Evolutionary conservation across 768 basidiomycete species (phyloP), one percentile per base, ranked within the genome.

Genomic region (Pleurotus platypus): DNA sequence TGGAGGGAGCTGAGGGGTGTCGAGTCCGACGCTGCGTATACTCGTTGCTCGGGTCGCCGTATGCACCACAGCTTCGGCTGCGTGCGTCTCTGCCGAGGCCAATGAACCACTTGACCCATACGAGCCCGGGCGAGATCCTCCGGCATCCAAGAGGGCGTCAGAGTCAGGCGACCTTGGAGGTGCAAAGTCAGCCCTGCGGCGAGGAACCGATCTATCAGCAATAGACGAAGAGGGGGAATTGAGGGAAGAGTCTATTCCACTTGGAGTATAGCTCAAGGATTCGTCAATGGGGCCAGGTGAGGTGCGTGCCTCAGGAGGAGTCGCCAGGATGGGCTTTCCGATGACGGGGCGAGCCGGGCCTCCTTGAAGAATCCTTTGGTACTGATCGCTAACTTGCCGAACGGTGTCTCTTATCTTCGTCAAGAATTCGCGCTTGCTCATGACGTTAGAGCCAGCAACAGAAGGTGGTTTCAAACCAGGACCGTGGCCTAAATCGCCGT

Each of bases 341-440:
- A 89, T 89, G 40, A 75, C 69, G 4, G 82, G 84, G 56, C 78
- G 73, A 53, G 70, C 66, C 27, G 74, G 62, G 7, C 64, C 53
- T 18, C 60, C 59, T 56, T 69, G 71, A 43, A 70, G 69, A 37
- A 72, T 72, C 11, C 69, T 70, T 22, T 69, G 70, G 61, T 79
- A 82, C 66, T 76, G 84, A 64, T 85, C 79, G 72, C 88, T 89
- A 59, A 89, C 87, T 45, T 83, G 78, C 56, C 89, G 77, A 35
- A 87, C 83, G 2, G 86, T 86, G 48, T 82, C 76, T 60, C 74
- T 80, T 43, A 90, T 77, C 66, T 74, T 79, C n/a, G 78, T 76
- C 53, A 90, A 61, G 64, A 90, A 90, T 64, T 89, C 86, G 15
- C 73, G 76, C 67, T 90, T 91, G 66, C 78, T 85, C 79, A 89